Percentiles rank a stretch among this genome's conserved stretches.
These are phyloP conservation scores for Talaromyces funiculosus DNA, from an alignment of 2,329 filamentous ascomycete genomes.

Conservation along the genomic window DNA sequence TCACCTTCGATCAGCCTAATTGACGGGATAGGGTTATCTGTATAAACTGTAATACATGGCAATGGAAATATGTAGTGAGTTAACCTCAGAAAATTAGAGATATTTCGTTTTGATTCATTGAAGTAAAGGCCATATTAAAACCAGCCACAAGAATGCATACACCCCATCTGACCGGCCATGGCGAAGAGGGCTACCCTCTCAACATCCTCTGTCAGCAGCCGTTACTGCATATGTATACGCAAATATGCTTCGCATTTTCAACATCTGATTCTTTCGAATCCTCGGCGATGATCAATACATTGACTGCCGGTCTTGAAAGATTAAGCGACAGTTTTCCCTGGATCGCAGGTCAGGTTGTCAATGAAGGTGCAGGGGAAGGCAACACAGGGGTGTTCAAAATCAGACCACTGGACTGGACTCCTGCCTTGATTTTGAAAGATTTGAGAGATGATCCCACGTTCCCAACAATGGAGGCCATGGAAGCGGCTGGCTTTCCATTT, in stretches of 20 bases:
- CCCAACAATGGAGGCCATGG: conserved; percentile 37
- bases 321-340: conserved; percentile 31
- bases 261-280: background rate
- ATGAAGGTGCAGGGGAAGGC: conserved; percentile 24
- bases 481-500: conserved; percentile 29
- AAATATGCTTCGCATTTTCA: background rate
- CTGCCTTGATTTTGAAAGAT: conserved; percentile 41
- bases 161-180: background rate
- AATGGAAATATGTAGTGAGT: background rate
- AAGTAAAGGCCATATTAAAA: background rate
- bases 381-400: conserved; percentile 38
- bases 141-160: background rate
- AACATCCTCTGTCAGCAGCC: background rate
- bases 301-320: background rate
- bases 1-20: background rate
- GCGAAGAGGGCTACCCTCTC: background rate
- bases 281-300: background rate
- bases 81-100: background rate
- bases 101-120: background rate
- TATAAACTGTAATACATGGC: background rate
- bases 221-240: background rate
- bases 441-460: conserved; percentile 30
- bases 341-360: conserved; percentile 43
- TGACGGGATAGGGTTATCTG: background rate
- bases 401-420: conserved; percentile 25